Conservation (phyloP, 108 stramenopile species). For the Heterococcus sp. region DNA sequence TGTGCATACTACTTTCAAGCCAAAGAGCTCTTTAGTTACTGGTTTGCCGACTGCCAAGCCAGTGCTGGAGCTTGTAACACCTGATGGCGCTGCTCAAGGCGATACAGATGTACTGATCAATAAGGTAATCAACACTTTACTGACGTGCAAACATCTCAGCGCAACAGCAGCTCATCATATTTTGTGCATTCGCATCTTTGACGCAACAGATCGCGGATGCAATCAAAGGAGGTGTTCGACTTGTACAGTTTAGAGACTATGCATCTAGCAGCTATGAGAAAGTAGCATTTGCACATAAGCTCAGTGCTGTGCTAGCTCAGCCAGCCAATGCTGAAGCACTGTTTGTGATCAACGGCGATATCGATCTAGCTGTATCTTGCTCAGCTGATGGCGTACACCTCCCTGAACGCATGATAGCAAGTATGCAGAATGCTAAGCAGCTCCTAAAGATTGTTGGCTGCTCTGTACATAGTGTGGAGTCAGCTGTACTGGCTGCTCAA, state of each 20-base stretch:
- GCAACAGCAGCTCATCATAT: background rate
- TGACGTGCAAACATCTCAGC: background rate
- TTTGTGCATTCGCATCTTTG: background rate
- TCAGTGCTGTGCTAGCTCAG: background rate
- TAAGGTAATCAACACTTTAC: background rate
- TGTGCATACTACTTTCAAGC: too few relatives aligned
- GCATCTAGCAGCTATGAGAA: background rate
- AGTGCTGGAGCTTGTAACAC: conserved; percentile 24
- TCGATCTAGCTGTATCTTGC: conserved; percentile 9
- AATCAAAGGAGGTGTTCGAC: conserved; percentile 19
- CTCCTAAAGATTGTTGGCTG: conserved; percentile 26
- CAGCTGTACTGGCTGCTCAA: conserved; percentile 23
- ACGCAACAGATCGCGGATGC: background rate
- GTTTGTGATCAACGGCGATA: conserved; percentile 33
- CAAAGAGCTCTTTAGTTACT: too few relatives aligned
- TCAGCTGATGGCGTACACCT: conserved; percentile 41
- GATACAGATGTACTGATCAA: background rate
- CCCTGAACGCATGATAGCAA: conserved; percentile 21
- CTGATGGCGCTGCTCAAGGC: conserved; percentile 12
- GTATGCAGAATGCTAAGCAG: background rate
- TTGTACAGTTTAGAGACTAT: conserved; percentile 38
- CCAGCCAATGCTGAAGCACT: background rate
- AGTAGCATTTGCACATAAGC: conserved; percentile 8
- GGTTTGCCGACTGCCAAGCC: too few relatives aligned
- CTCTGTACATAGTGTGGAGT: conserved; percentile 34